Evolutionary conservation across 768 basidiomycete species (phyloP), one percentile per base, ranked within the genome.

Genomic region (Amanita pallidorosea): DNA sequence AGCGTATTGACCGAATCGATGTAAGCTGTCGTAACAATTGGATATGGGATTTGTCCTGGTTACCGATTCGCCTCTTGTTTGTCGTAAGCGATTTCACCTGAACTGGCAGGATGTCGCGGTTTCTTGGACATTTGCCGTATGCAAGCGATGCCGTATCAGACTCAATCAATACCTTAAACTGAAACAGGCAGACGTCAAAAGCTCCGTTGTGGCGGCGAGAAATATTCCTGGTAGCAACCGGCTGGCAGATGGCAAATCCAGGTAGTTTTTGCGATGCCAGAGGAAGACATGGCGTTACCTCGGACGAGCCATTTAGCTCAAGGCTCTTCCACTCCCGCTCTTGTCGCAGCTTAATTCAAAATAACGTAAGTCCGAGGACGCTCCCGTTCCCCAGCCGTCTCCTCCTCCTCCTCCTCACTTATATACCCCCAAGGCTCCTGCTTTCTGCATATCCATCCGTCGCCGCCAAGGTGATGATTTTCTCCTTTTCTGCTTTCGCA

Each of bases 401-500:
- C n/a, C 9, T 27, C 7, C n/a, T 27, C 7, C n/a, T 11, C 47
- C 47, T 37, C 47, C 34, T 23, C 47, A 49, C 47, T 42, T 42
- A 44, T 51, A 44, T 37, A 51, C 17, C 31, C 13, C 11, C 41
- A 33, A 50, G 45, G 50, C 42, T 4, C 31, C n/a, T 40, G 35
- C 51, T 27, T 56, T 55, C 25, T 54, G 55, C 47, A 46, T 54
- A 34, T 43, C 48, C 50, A 56, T 55, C 58, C 58, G 50, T 58
- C 60, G 58, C 56, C 54, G 51, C 53, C 55, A n/a, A 51, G 57
- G 58, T 56, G 59, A 68, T 69, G 67, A 54, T 69, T 55, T 68
- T 68, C 62, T 62, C 64, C 46, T 63, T 65, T 53, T 65, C 60
- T 47, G 58, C 61, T 50, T 66, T 65, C 57, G 61, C 63, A 20